Evolutionary conservation across 164 flowering plant species (phyloP).

Genomic region (Umbilicus rupestris): DNA sequence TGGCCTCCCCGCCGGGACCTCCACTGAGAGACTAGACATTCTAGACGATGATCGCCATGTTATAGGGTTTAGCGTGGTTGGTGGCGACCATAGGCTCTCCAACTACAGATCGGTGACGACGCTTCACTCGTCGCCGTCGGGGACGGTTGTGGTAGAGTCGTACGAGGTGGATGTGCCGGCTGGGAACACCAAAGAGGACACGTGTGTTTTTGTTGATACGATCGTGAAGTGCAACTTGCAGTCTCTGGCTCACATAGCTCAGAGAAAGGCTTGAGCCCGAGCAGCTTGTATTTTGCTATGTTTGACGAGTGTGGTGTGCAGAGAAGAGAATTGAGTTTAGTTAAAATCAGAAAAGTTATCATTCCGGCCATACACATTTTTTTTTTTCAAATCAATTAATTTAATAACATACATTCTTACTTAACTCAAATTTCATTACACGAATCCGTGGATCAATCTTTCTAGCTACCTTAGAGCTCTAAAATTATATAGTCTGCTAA

Average conservation of each 20-base stretch:
- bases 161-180: neutral
- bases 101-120: slow-evolving; percentile 4
- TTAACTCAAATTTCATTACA: no score
- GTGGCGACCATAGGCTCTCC: neutral
- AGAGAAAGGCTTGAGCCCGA: no score
- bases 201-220: slow-evolving; percentile 2
- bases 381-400: no score
- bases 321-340: no score
- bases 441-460: no score
- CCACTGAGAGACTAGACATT: neutral
- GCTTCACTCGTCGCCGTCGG: neutral
- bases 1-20: neutral
- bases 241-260: neutral
- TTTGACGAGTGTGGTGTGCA: no score
- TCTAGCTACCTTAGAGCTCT: no score
- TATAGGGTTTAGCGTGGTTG: neutral
- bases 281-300: no score
- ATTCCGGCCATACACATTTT: no score
- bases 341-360: no score
- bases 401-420: no score
- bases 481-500: no score
- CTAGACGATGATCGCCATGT: neutral
- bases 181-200: neutral
- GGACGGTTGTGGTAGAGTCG: neutral
- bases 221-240: neutral